Evolutionary conservation across 2,329 filamentous ascomycete genomes (phyloP).

Genomic region (Fusarium zealandicum): DNA sequence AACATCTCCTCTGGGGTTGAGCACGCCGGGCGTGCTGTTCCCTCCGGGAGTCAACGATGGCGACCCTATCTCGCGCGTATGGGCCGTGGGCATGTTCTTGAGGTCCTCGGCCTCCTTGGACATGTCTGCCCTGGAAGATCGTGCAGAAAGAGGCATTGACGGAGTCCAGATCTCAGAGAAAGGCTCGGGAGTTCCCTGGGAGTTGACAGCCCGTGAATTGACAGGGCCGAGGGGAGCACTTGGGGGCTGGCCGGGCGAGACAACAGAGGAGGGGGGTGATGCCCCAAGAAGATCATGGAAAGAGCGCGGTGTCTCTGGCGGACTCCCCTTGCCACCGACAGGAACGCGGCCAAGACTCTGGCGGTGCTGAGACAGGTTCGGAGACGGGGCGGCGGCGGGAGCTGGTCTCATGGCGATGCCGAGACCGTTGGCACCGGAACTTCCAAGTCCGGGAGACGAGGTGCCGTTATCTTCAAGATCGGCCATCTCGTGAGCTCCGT

Average conservation of each 20-base stretch:
- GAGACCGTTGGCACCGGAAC: slow-evolving; percentile 13
- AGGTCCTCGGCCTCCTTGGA: background rate
- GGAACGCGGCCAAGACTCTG: slow-evolving; percentile 7
- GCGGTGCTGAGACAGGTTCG: background rate
- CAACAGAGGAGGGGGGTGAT: slow-evolving; percentile 2
- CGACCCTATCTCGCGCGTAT: slow-evolving; percentile 3
- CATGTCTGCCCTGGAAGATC: background rate
- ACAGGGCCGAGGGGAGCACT: slow-evolving; percentile 22
- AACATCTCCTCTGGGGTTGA: slow-evolving; percentile 23
- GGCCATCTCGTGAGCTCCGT: slow-evolving; percentile 31
- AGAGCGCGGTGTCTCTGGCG: slow-evolving; percentile 36
- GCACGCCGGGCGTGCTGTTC: slow-evolving; percentile 9
- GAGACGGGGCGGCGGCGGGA: slow-evolving; percentile 7
- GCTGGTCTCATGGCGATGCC: slow-evolving; percentile 27
- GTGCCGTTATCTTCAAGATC: slow-evolving; percentile 19
- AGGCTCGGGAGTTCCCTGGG: slow-evolving; percentile 21
- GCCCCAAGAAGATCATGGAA: slow-evolving; percentile 28
- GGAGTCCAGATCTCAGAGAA: slow-evolving; percentile 36
- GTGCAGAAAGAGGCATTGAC: slow-evolving; percentile 28
- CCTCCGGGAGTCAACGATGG: slow-evolving; percentile 4
- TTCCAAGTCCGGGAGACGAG: background rate
- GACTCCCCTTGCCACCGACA: slow-evolving; percentile 14
- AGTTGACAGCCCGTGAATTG: background rate
- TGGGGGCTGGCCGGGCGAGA: slow-evolving; percentile 8
- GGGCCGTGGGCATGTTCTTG: slow-evolving; percentile 12